Conservation (phyloP, 495 filamentous ascomycete genomes). For the Penicillium cinerascens region DNA sequence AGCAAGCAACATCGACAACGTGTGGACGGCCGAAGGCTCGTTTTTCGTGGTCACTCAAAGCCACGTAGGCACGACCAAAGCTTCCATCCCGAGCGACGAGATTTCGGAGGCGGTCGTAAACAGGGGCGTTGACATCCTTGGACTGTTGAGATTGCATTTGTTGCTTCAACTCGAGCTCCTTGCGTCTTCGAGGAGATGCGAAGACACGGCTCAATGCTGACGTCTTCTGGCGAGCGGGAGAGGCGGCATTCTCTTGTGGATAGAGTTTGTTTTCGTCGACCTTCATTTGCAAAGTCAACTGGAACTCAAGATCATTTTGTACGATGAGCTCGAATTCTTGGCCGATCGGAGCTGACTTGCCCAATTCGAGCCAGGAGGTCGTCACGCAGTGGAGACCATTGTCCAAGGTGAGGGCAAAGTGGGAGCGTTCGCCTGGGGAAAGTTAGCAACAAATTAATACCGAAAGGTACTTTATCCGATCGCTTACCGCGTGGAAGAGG, state of each 20-base stretch:
- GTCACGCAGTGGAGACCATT: slow-evolving; percentile 98
- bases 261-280: slow-evolving; percentile 66
- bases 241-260: slow-evolving; percentile 45
- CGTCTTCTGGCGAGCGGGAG: slow-evolving; percentile 64
- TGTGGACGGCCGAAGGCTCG: slow-evolving; percentile 82
- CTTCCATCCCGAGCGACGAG: slow-evolving; percentile 86
- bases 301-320: slow-evolving; percentile 93
- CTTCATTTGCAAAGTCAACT: slow-evolving; percentile 93
- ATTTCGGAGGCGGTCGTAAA: slow-evolving; percentile 82
- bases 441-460: slow-evolving; percentile 19
- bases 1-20: slow-evolving; percentile 82
- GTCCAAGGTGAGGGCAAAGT: slow-evolving; percentile 92
- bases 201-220: slow-evolving; percentile 91
- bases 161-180: slow-evolving; percentile 80
- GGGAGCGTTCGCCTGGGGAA: slow-evolving; percentile 71
- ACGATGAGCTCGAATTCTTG: slow-evolving; percentile 98
- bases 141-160: slow-evolving; percentile 72
- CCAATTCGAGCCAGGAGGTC: slow-evolving; percentile 90
- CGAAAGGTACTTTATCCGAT: too few species aligned
- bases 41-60: slow-evolving; percentile 85
- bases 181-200: slow-evolving; percentile 89
- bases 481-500: slow-evolving; percentile 82
- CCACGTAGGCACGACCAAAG: slow-evolving; percentile 89
- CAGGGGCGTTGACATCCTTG: slow-evolving; percentile 58
- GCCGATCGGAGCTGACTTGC: slow-evolving; percentile 88